Base-by-base conservation (phyloP, 768 basidiomycete species). In the Holtermannia corniformis region DNA sequence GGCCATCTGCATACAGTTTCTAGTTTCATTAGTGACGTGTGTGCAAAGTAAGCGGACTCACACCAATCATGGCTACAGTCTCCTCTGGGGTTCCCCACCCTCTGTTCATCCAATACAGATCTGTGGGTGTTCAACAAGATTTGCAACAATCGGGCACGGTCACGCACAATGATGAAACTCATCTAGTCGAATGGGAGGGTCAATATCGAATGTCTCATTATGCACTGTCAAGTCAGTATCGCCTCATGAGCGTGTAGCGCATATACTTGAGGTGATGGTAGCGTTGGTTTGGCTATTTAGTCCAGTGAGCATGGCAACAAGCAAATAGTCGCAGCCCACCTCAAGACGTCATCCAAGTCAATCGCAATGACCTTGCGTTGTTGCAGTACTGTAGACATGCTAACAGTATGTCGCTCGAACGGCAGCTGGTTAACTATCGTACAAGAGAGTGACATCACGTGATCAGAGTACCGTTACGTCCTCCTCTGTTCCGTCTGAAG, bases 391-490 rank as follows among this genome's bases (percentile, higher is more conserved):
- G 32, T 37, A 7, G 7, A 37, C 32, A 37, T n/a, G 32, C 32
- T 37, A 7, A 7, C 7, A 37, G 32, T 7, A 37, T 20, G 24
- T 24, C 12, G 23, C 22, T 24, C 26, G 28, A 41, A 24, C 3
- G n/a, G 37, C 21, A 22, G 16, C 25, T 12, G 13, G 43, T 10
- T 23, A 7, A 24, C 5, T 5, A 0, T 2, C 1, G n/a, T n/a
- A 16, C 32, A 37, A 7, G 24, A 20, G 1, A 58, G 62, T 52
- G 49, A 65, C 67, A 63, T 63, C 7, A 72, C 49, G 0, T 70
- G 68, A 65, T 72, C 70, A 48, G 68, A 68, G 59, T 66, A 64
- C 51, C 70, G 70, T 70, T 12, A 52, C 68, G n/a, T 67, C 65
- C 19, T 62, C 61, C 10, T 62, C 59, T 2, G 65, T 67, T 14